Conservation (phyloP, 176 grass and related monocot species). For the Puya raimondii region DNA sequence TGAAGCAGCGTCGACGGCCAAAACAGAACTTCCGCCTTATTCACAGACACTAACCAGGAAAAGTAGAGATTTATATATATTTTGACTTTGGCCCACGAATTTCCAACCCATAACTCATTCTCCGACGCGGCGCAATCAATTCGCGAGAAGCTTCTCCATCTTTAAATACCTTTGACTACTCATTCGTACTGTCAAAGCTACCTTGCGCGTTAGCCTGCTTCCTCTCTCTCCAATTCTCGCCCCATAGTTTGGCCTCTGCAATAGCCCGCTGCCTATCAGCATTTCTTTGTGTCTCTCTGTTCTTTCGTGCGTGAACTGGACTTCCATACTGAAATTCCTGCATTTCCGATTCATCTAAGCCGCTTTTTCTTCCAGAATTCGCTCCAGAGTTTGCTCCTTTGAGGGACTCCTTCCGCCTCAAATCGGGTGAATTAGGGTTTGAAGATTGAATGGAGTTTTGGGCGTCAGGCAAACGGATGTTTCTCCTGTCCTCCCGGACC, state of each 20-base stretch:
- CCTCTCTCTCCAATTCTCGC: slow-evolving; percentile 41
- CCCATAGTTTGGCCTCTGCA: slow-evolving; percentile 19
- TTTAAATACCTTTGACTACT: slow-evolving; percentile 4
- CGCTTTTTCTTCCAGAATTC: slow-evolving; percentile 62
- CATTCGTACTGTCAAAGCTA: slow-evolving; percentile 30
- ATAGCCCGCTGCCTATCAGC: slow-evolving; percentile 20
- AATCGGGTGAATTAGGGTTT: slow-evolving; percentile 47
- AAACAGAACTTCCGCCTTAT: neutral
- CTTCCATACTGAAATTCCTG: slow-evolving; percentile 12
- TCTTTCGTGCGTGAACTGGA: slow-evolving; percentile 7
- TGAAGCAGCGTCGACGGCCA: neutral
- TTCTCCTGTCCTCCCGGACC: slow-evolving; percentile 25
- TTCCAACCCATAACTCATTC: slow-evolving; percentile 12
- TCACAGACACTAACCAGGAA: neutral
- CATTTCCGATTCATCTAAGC: slow-evolving; percentile 43
- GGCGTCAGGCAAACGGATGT: slow-evolving; percentile 22
- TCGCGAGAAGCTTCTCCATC: neutral
- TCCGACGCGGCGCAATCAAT: neutral
- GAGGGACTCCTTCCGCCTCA: slow-evolving; percentile 36
- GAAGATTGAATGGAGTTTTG: slow-evolving; percentile 35
- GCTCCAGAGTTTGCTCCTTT: slow-evolving; percentile 30
- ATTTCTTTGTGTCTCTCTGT: slow-evolving; percentile 22
- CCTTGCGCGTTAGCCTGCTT: slow-evolving; percentile 18
- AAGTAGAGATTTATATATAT: neutral
- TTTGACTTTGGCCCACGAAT: neutral